These are phyloP conservation scores for Suillus cothurnatus DNA, from an alignment of 768 basidiomycete species.

Conservation along the genomic window DNA sequence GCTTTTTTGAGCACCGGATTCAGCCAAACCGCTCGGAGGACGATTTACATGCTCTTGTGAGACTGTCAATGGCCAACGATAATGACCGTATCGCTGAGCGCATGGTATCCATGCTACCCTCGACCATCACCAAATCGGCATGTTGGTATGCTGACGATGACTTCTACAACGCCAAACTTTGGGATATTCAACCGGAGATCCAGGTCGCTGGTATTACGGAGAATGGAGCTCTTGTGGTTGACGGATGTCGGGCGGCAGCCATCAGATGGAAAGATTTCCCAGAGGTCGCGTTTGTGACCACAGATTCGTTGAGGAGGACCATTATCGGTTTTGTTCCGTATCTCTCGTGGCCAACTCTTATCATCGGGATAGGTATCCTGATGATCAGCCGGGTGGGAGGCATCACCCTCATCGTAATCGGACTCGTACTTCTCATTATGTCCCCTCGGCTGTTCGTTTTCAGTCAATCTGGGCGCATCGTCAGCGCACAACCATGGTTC, in stretches of 20 bases:
- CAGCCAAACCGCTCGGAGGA: slow-evolving; percentile 16
- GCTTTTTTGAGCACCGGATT: slow-evolving; percentile 25
- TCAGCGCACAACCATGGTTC: slow-evolving; percentile 21
- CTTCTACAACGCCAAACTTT: slow-evolving; percentile 17
- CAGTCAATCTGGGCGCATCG: slow-evolving; percentile 20
- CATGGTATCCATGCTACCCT: slow-evolving; percentile 23
- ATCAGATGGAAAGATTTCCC: slow-evolving; percentile 27
- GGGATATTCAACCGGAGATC: slow-evolving; percentile 21
- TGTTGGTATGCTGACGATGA: slow-evolving; percentile 25
- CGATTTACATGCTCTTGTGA: slow-evolving; percentile 20
- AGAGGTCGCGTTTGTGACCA: slow-evolving; percentile 12
- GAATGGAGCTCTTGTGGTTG: slow-evolving; percentile 20
- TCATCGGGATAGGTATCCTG: slow-evolving; percentile 1
- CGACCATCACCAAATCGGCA: neutral
- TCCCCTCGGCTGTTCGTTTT: slow-evolving; percentile 15
- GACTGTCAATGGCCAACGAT: slow-evolving; percentile 26
- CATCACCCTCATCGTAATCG: slow-evolving; percentile 1
- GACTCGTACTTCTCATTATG: slow-evolving; percentile 2
- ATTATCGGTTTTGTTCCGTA: slow-evolving; percentile 14
- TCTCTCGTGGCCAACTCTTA: slow-evolving; percentile 13
- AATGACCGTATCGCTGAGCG: slow-evolving; percentile 24
- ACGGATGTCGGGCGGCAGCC: slow-evolving; percentile 20
- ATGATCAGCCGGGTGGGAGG: neutral
- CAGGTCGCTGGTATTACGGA: slow-evolving; percentile 22
- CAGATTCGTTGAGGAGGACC: slow-evolving; percentile 12